phyloP scores from a whole-genome alignment of 2,329 filamentous ascomycete genomes.

The Boeremia exigua region DNA sequence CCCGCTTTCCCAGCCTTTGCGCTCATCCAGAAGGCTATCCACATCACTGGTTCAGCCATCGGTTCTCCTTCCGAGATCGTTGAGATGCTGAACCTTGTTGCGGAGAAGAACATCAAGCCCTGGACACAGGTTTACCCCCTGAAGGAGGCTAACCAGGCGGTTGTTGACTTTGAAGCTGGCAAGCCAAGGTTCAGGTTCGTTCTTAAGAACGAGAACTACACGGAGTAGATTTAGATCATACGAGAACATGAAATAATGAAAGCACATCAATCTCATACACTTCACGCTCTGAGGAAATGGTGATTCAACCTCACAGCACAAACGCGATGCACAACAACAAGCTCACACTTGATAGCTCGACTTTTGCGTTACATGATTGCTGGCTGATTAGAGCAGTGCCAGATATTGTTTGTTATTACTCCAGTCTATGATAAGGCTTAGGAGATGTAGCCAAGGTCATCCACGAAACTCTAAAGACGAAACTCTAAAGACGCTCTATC shows the following conservation, averaged over 20 bases:
- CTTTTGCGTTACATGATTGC: too few relatives aligned
- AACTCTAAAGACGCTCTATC: too few relatives aligned
- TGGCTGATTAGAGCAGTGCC: too few relatives aligned
- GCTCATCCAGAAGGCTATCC: constrained; percentile 49
- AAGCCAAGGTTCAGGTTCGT: constrained; percentile 57
- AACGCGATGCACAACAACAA: too few relatives aligned
- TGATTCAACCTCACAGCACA: too few relatives aligned
- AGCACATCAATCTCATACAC: neutral
- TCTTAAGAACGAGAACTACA: constrained; percentile 31
- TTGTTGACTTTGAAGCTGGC: constrained; percentile 64
- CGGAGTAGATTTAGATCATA: constrained; percentile 1
- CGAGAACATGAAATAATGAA: neutral
- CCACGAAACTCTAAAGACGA: too few relatives aligned
- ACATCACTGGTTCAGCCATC: constrained; percentile 34
- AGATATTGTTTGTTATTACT: too few relatives aligned
- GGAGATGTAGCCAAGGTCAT: too few relatives aligned
- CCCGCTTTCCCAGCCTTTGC: constrained; percentile 60
- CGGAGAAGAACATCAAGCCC: constrained; percentile 63
- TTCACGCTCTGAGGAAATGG: too few relatives aligned
- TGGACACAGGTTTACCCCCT: constrained; percentile 68
- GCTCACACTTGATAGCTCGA: too few relatives aligned
- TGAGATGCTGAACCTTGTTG: constrained; percentile 61
- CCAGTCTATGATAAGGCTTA: too few relatives aligned
- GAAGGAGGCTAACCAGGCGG: constrained; percentile 59
- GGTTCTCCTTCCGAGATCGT: constrained; percentile 32